Conservation (phyloP, 306 rosid species). For the Vigna angularis region DNA sequence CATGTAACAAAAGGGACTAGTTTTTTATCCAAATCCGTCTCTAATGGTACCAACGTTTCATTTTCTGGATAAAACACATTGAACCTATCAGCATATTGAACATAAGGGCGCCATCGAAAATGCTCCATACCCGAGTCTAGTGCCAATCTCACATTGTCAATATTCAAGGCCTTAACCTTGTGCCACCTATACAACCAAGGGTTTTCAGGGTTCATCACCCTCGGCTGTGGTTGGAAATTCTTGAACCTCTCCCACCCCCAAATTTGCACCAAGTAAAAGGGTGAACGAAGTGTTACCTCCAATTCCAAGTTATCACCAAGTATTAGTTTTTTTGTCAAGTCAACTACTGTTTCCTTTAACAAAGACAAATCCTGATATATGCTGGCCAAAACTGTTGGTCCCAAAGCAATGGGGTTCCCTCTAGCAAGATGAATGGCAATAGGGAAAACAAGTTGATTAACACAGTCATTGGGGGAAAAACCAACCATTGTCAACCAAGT, state of each 20-base stretch:
- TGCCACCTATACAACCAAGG: slow-evolving; percentile 55
- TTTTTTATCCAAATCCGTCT: slow-evolving; percentile 30
- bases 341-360: slow-evolving; percentile 45
- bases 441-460: slow-evolving; percentile 40
- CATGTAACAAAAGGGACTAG: slow-evolving; percentile 41
- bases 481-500: slow-evolving; percentile 60
- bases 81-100: slow-evolving; percentile 28
- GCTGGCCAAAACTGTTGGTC: slow-evolving; percentile 62
- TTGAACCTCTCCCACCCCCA: slow-evolving; percentile 72
- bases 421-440: slow-evolving; percentile 59
- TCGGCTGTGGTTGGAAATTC: slow-evolving; percentile 49
- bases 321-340: background rate
- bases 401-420: slow-evolving; percentile 60
- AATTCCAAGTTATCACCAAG: background rate
- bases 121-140: slow-evolving; percentile 43
- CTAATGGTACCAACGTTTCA: slow-evolving; percentile 39
- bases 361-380: slow-evolving; percentile 57
- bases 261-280: slow-evolving; percentile 62
- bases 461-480: background rate
- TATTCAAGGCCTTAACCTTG: slow-evolving; percentile 31
- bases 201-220: background rate
- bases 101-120: slow-evolving; percentile 63
- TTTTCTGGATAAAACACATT: slow-evolving; percentile 40
- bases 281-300: slow-evolving; percentile 47
- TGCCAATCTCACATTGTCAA: slow-evolving; percentile 48